Percentiles rank a stretch among this genome's conserved stretches.
Evolutionary conservation across 768 basidiomycete genomes (phyloP).

Genomic region (Phaeotremella skinneri): DNA sequence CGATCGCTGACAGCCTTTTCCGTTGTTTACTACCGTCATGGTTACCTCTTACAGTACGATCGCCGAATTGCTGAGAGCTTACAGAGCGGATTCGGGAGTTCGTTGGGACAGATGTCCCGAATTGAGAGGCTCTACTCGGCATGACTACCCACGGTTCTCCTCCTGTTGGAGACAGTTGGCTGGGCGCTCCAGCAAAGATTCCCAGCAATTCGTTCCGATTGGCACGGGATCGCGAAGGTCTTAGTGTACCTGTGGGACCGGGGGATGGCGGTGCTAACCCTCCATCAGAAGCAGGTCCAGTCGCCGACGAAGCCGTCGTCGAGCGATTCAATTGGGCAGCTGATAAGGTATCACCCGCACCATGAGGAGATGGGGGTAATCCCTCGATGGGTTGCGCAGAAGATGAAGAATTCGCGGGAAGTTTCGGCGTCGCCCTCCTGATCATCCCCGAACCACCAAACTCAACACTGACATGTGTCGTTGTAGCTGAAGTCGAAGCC

Average conservation of each 20-base stretch:
- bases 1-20: constrained; percentile 33
- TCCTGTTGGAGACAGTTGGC: constrained; percentile 49
- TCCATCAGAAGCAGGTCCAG: constrained; percentile 3
- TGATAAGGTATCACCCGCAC: constrained; percentile 6
- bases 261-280: constrained; percentile 12
- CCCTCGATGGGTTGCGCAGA: constrained; percentile 7
- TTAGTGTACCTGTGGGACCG: constrained; percentile 22
- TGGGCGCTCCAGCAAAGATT: constrained; percentile 89
- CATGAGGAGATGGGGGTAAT: constrained; percentile 18
- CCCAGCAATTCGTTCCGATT: constrained; percentile 60
- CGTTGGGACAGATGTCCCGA: constrained; percentile 3
- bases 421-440: constrained; percentile 52
- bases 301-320: constrained; percentile 9
- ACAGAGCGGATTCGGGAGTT: constrained; percentile 22
- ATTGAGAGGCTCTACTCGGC: constrained; percentile 6
- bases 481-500: constrained; percentile 79
- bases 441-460: constrained; percentile 71
- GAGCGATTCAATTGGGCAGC: background rate
- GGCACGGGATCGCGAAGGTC: constrained; percentile 34
- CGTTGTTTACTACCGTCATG: constrained; percentile 25
- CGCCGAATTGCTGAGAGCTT: constrained; percentile 41
- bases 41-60: constrained; percentile 22
- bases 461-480: constrained; percentile 93
- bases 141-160: constrained; percentile 66
- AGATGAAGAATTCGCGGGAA: constrained; percentile 8